Conservation (phyloP, 345 rosid species). For the Eutrema yunnanense region DNA sequence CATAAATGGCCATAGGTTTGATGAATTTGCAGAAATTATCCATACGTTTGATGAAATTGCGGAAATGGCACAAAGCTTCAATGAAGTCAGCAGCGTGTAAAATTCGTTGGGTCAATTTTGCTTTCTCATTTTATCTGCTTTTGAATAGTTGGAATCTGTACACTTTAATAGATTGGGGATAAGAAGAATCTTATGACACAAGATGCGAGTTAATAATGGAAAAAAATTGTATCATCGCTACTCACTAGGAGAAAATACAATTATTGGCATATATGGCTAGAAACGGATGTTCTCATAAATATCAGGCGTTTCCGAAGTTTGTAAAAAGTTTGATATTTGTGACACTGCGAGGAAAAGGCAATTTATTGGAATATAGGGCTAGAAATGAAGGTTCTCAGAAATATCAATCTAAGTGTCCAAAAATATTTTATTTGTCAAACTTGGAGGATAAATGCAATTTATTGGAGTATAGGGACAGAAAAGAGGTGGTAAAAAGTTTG, state of each 20-base stretch:
- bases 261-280: neutral
- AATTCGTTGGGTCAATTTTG: neutral
- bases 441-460: neutral
- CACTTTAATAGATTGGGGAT: neutral
- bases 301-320: neutral
- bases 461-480: neutral
- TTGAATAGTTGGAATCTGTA: neutral
- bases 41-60: neutral
- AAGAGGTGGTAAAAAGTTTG: neutral
- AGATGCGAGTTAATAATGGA: neutral
- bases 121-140: neutral
- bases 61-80: neutral
- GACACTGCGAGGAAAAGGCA: neutral
- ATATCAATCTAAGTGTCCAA: neutral
- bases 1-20: conserved; percentile 21
- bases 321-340: neutral
- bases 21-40: neutral
- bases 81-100: neutral
- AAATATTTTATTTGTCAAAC: neutral
- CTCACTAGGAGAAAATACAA: neutral
- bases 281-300: neutral
- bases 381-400: neutral
- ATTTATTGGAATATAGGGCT: neutral
- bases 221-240: neutral
- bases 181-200: neutral